Evolutionary conservation across 2,329 filamentous ascomycete species (phyloP), one percentile per base, ranked within the genome.

Genomic region (Pestalotiopsis sp.): DNA sequence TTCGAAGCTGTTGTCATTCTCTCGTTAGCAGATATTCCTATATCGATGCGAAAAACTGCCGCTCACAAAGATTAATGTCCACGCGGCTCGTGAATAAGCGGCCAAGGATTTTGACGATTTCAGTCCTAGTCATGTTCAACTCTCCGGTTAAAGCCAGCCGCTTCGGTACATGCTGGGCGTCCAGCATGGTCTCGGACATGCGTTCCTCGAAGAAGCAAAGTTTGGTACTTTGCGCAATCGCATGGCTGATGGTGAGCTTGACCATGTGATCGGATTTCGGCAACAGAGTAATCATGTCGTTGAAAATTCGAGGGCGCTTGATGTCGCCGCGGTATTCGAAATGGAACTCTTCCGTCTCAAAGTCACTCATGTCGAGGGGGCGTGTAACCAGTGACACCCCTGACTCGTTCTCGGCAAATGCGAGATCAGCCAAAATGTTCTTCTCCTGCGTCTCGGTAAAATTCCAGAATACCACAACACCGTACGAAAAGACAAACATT

Each of bases 391-490:
- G 87, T 12, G 92, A 89, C 20, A 82, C 78, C 63, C 87, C 86
- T 20, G 87, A 87, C 69, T 91, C 89, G 67, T 88, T 90, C 72
- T 91, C 89, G 12, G 93, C 93, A 81, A 99, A 98, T 1, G 94
- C 96, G 67, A 99, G 84, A 80, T 99, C 96, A 52, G 96, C 96
- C 25, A 99, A 87, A 61, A 98, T 94, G 75, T 98, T 95, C 81
- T 97, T 98, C 79, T 99, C 96, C 79, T 99, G 96, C 72, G 92
- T 89, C 79, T 97, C 95, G 12, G 94, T 95, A 75, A 99, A 98
- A 79, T 99, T 99, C 96, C 96, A 99, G 79, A 99, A 97, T 4
- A 99, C 96, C 0, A 96, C 95, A 0, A 99, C 95, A 23, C 96
- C 96, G 77, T 99, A 99, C 17, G 93, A 95, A 80, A 97, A 98